Conservation (phyloP, 805 yeast species). For the Hanseniaspora lachancei region DNA sequence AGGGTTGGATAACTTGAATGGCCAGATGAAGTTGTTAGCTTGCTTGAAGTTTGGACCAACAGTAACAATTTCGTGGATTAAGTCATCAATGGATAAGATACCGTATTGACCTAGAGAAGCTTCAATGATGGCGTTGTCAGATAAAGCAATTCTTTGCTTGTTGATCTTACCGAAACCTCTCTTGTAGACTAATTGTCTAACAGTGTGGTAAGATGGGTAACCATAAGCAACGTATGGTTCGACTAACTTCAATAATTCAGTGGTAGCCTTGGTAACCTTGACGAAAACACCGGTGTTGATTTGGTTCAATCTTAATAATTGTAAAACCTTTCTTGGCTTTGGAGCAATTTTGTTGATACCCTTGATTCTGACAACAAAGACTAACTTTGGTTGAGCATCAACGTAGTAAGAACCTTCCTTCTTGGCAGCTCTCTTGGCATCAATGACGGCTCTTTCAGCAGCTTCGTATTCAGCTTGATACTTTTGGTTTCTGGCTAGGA, state of each 20-base stretch:
- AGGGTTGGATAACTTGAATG: slow-evolving; percentile 93
- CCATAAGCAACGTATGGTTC: slow-evolving; percentile 97
- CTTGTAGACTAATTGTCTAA: slow-evolving; percentile 89
- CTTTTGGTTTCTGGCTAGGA: slow-evolving; percentile 91
- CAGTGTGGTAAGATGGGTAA: slow-evolving; percentile 87
- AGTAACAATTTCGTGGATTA: slow-evolving; percentile 89
- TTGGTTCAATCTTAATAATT: slow-evolving; percentile 83
- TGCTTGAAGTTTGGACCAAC: slow-evolving; percentile 98
- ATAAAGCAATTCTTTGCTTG: slow-evolving; percentile 86
- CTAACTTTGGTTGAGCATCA: slow-evolving; percentile 87
- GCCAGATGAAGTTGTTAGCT: slow-evolving; percentile 97
- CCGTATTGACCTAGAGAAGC: slow-evolving; percentile 83
- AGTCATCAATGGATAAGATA: slow-evolving; percentile 80
- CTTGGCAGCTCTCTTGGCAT: slow-evolving; percentile 87
- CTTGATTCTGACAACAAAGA: slow-evolving; percentile 95
- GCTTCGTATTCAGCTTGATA: slow-evolving; percentile 89
- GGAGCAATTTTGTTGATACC: slow-evolving; percentile 98
- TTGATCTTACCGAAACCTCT: slow-evolving; percentile 95
- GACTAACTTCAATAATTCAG: slow-evolving; percentile 81
- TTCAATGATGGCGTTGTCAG: slow-evolving; percentile 82
- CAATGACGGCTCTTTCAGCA: slow-evolving; percentile 76
- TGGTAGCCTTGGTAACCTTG: slow-evolving; percentile 89
- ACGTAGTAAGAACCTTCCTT: slow-evolving; percentile 89
- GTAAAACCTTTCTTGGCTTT: slow-evolving; percentile 97
- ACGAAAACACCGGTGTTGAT: slow-evolving; percentile 92